Conservation (phyloP, 2,329 filamentous ascomycete species). For the Colletotrichum sp. region DNA sequence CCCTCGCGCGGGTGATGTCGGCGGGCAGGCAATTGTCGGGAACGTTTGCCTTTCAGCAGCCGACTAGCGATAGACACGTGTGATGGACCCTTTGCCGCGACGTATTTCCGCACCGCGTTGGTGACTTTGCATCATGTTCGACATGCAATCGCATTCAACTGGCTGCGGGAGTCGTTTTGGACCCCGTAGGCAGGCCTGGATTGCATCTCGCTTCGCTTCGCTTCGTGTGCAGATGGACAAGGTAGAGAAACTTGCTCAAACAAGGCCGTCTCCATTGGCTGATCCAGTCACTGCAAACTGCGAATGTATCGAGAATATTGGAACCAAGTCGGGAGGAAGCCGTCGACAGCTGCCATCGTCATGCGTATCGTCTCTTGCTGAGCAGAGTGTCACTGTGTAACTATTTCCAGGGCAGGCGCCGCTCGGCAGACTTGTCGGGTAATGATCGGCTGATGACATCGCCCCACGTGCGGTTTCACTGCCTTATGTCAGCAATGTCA, state of each 20-base stretch:
- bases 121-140: background rate
- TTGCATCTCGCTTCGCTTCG: background rate
- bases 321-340: background rate
- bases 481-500: background rate
- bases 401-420: background rate
- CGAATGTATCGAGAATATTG: background rate
- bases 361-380: background rate
- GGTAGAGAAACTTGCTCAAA: background rate
- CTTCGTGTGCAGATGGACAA: background rate
- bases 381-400: background rate
- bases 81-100: background rate
- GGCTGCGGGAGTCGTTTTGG: background rate
- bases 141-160: background rate
- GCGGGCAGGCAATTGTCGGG: background rate
- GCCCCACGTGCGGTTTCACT: background rate
- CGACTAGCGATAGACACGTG: background rate
- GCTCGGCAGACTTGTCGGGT: background rate
- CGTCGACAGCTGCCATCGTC: background rate
- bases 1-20: background rate
- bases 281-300: background rate
- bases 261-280: background rate
- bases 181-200: background rate
- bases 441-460: background rate
- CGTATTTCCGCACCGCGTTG: background rate
- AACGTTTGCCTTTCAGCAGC: background rate